Conservation (phyloP, 2,329 filamentous ascomycete species). For the Colletotrichum chlorophyti region DNA sequence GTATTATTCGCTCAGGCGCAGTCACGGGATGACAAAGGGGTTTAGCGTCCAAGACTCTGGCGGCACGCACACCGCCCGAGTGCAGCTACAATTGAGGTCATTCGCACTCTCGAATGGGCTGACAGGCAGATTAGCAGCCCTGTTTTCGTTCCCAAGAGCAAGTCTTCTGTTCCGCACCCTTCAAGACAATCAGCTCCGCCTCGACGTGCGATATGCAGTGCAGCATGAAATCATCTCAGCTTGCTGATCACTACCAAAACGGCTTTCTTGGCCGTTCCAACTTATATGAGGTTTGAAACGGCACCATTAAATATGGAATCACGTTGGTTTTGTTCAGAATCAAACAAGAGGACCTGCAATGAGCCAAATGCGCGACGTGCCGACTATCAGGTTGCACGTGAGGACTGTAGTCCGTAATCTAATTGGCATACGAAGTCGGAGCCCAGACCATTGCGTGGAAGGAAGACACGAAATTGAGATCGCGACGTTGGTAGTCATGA, state of each 20-base stretch:
- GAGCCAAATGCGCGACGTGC: too few species aligned
- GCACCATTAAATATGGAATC: too few species aligned
- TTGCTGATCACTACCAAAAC: background rate
- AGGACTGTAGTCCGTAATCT: too few species aligned
- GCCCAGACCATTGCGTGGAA: too few species aligned
- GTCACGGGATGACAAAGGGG: background rate
- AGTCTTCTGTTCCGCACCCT: background rate
- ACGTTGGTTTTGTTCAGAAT: too few species aligned
- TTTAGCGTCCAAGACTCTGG: background rate
- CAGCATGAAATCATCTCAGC: background rate
- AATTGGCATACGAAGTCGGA: too few species aligned
- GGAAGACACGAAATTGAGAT: too few species aligned
- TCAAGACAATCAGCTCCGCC: background rate
- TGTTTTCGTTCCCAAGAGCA: background rate
- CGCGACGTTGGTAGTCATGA: too few species aligned
- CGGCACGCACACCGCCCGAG: background rate
- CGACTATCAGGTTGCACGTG: too few species aligned
- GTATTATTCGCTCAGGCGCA: too few species aligned
- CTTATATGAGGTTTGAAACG: too few species aligned
- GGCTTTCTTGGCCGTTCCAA: background rate
- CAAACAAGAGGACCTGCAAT: too few species aligned
- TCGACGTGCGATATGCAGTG: background rate
- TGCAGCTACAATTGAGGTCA: background rate
- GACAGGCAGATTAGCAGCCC: conserved; percentile 15
- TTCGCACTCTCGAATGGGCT: background rate